phyloP scores from a whole-genome alignment of 495 filamentous ascomycete genomes.

The Articulospora tetracladia region DNA sequence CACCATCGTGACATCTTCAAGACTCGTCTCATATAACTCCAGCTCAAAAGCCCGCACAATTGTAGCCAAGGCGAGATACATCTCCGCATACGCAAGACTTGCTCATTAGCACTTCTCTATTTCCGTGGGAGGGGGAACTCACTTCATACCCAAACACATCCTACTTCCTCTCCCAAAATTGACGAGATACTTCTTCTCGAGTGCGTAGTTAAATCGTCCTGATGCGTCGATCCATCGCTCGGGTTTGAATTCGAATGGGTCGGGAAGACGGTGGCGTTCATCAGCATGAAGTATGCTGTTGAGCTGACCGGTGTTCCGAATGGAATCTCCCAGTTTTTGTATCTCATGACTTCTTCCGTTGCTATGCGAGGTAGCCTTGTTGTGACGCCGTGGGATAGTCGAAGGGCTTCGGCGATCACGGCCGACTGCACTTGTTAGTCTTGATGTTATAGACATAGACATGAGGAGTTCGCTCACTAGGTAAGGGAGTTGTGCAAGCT shows the following conservation, averaged over 20 bases:
- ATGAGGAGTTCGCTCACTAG: no score
- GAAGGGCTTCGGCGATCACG: constrained; percentile 41
- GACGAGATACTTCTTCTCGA: constrained; percentile 33
- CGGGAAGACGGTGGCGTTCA: constrained; percentile 3
- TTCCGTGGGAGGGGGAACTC: background rate
- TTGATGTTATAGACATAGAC: background rate
- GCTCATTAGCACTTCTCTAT: constrained; percentile 4
- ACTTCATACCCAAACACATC: constrained; percentile 42
- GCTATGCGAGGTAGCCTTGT: constrained; percentile 32
- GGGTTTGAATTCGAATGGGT: background rate
- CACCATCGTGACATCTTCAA: constrained; percentile 31
- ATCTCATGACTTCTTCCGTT: constrained; percentile 24
- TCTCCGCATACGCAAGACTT: constrained; percentile 34
- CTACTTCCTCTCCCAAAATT: constrained; percentile 44
- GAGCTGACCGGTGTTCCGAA: constrained; percentile 8
- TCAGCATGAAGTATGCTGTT: background rate
- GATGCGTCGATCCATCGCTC: constrained; percentile 20
- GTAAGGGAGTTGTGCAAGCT: background rate
- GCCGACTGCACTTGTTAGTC: no score
- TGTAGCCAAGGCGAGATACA: constrained; percentile 30
- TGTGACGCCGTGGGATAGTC: constrained; percentile 36
- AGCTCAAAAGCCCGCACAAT: constrained; percentile 27
- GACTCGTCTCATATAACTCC: constrained; percentile 34
- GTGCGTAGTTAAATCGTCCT: constrained; percentile 1
- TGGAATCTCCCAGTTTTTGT: constrained; percentile 7